Conservation (phyloP, 352 stramenopile genomes). For the Peronosclerospora sorghi region DNA sequence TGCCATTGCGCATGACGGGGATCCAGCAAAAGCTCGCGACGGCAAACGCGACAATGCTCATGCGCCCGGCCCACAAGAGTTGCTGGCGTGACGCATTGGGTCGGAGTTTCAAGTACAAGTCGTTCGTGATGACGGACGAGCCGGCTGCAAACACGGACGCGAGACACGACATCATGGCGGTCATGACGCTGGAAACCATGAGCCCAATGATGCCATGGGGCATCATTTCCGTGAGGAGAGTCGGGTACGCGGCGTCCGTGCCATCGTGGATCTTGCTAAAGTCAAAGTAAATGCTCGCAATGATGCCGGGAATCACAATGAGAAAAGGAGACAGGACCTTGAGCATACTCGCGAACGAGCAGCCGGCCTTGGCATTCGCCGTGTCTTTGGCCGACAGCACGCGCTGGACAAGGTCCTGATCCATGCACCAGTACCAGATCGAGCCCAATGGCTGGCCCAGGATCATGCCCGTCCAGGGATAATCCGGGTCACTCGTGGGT, state of each 20-base stretch:
- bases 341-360: conserved; percentile 42
- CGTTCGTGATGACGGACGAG: conserved; percentile 53
- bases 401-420: conserved; percentile 58
- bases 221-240: conserved; percentile 57
- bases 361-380: conserved; percentile 43
- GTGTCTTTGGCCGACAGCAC: conserved; percentile 61
- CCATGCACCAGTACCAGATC: conserved; percentile 71
- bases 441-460: conserved; percentile 48
- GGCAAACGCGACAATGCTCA: conserved; percentile 37
- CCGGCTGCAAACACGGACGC: conserved; percentile 51
- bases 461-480: conserved; percentile 63
- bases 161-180: conserved; percentile 59
- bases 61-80: conserved; percentile 46
- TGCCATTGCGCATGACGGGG: conserved; percentile 44
- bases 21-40: conserved; percentile 55
- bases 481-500: conserved; percentile 34
- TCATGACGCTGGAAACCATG: conserved; percentile 64
- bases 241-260: conserved; percentile 53
- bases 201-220: conserved; percentile 47
- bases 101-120: conserved; percentile 45
- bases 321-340: conserved; percentile 59
- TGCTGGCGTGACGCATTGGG: conserved; percentile 44
- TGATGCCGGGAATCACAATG: conserved; percentile 56
- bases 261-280: conserved; percentile 37
- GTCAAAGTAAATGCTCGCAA: conserved; percentile 50